These are phyloP conservation scores for Skeletonema potamos DNA, from an alignment of 108 stramenopile genomes.

Conservation along the genomic window DNA sequence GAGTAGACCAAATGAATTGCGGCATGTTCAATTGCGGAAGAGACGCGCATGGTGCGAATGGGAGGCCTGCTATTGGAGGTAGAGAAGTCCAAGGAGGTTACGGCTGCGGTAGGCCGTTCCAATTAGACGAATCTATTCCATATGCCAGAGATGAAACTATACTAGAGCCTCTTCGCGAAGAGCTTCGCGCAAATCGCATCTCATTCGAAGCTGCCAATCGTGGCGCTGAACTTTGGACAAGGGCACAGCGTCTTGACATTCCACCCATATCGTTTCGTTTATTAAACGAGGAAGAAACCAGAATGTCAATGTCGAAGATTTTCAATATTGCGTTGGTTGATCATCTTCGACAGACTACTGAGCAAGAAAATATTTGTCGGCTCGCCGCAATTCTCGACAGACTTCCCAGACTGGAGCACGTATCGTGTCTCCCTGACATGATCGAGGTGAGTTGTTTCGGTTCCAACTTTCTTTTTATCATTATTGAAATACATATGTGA, in stretches of 20 bases:
- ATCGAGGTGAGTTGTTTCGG: slow-evolving; percentile 29
- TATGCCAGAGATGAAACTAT: slow-evolving; percentile 8
- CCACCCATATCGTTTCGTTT: slow-evolving; percentile 14
- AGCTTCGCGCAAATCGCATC: not conserved
- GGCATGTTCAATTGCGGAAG: slow-evolving; percentile 23
- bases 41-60: slow-evolving; percentile 23
- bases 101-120: slow-evolving; percentile 16
- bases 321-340: not conserved
- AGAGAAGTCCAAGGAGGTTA: slow-evolving; percentile 1
- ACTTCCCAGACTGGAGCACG: slow-evolving; percentile 8
- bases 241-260: not conserved
- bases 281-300: not conserved
- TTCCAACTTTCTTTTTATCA: not conserved
- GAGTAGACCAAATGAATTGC: slow-evolving; percentile 25
- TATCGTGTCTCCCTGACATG: slow-evolving; percentile 28
- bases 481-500: not conserved
- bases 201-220: slow-evolving; percentile 14
- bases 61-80: slow-evolving; percentile 21
- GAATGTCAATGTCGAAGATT: not conserved
- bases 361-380: not conserved
- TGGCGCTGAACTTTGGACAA: slow-evolving; percentile 20
- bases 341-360: not conserved
- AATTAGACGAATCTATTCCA: slow-evolving; percentile 7
- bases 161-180: slow-evolving; percentile 7
- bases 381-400: slow-evolving; percentile 2